phyloP scores from a whole-genome alignment of 2,329 filamentous ascomycete genomes.

The Colletotrichum acutatum region DNA sequence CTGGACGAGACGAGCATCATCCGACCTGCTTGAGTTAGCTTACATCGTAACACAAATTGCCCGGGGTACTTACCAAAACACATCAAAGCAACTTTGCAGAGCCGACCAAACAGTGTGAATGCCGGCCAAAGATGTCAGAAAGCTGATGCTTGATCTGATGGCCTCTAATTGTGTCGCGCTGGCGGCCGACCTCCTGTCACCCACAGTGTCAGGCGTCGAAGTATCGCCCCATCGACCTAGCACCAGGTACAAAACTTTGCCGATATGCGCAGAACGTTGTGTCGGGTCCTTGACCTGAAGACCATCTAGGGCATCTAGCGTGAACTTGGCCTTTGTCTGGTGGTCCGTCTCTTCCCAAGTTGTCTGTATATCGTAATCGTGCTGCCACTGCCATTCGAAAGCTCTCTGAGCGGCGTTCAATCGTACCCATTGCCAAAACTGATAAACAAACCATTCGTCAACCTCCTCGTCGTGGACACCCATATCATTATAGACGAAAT shows the following conservation, averaged over 20 bases:
- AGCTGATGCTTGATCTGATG: slow-evolving; percentile 65
- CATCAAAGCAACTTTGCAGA: slow-evolving; percentile 60
- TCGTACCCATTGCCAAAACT: slow-evolving; percentile 84
- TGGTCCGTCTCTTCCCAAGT: slow-evolving; percentile 76
- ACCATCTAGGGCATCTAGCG: slow-evolving; percentile 62
- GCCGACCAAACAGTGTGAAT: slow-evolving; percentile 63
- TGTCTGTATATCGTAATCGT: slow-evolving; percentile 55
- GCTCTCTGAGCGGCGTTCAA: slow-evolving; percentile 79
- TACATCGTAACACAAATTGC: not conserved
- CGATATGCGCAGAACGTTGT: slow-evolving; percentile 63
- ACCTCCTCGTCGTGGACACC: slow-evolving; percentile 86
- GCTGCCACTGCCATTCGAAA: slow-evolving; percentile 81
- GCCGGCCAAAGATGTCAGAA: slow-evolving; percentile 63
- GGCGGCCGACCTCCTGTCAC: slow-evolving; percentile 60
- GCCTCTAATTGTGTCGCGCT: slow-evolving; percentile 67
- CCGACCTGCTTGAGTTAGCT: slow-evolving; percentile 55
- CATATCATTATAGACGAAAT: slow-evolving; percentile 83
- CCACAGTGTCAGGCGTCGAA: slow-evolving; percentile 60
- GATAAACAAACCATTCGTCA: slow-evolving; percentile 98
- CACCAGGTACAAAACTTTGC: slow-evolving; percentile 69
- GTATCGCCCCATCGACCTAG: slow-evolving; percentile 79
- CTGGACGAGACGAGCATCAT: slow-evolving; percentile 54
- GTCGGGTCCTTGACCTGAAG: slow-evolving; percentile 58
- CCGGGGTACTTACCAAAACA: slow-evolving; percentile 59
- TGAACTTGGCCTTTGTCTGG: slow-evolving; percentile 66